Base-by-base conservation (phyloP, 208 protist species). In the Leishmania mexicana region DNA sequence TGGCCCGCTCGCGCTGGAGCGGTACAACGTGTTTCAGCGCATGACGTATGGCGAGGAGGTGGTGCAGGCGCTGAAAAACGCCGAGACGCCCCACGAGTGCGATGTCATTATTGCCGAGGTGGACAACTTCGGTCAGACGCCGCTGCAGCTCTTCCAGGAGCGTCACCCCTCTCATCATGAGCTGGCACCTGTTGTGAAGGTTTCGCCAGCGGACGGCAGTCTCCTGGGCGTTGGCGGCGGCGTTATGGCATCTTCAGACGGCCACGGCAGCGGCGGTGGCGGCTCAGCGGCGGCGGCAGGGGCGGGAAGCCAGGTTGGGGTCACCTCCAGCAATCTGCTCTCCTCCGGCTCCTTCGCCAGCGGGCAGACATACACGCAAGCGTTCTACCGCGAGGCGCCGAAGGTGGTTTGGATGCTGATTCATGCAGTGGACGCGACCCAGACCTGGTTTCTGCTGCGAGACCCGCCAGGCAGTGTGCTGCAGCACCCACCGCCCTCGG, bases 61-160 rank as follows among this genome's bases (percentile, higher is more conserved):
- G 70, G 77, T 83, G 49, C 78, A 88, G 82, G 93, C 84, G 72
- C 85, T 90, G 83, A 97, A 81, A 89, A 98, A 93, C 83, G 99
- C 81, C 86, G 96, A 84, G 72, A 87, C 77, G 68, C 94, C 85
- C 78, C 94, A 85, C 79, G 91, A 99, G 75, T 93, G 93, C 79
- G 72, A 93, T 73, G 93, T 97, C 21, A 94, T 99, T 53, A 94
- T 98, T 60, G 90, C 92, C 0, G 98, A 99, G 89, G 99, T 99
- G 42, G 94, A 95, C 75, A 99, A 99, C 85, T 99, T 99, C 95
- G 99, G 99, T 19, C 99, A 99, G 88, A 99, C 93, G 0, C 98
- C 99, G 42, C 78, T 79, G 71, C 97, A 99, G 90, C 88, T 99
- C 19, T 99, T 99, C 85, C 87, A 84, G 70, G 86, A 92, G 54